Evolutionary conservation across 2,329 filamentous ascomycete species (phyloP).

Genomic region (Ascochyta pisi): DNA sequence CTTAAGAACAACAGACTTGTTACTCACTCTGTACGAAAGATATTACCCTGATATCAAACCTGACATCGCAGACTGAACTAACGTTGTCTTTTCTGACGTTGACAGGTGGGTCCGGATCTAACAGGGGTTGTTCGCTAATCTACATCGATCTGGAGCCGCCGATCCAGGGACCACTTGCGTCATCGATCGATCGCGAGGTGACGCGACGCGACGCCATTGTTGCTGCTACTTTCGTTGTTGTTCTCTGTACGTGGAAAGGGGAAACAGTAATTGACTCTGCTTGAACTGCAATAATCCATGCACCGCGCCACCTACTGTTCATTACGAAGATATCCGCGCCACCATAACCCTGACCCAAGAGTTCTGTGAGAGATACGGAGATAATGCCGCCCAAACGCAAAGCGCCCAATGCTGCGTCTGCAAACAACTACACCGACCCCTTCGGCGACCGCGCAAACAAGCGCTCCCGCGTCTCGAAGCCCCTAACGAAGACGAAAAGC

Average conservation of each 20-base stretch:
- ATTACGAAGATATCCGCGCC: too few species aligned
- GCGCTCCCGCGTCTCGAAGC: slow-evolving; percentile 44
- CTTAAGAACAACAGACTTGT: too few species aligned
- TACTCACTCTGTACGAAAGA: too few species aligned
- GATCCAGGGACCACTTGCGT: slow-evolving; percentile 37
- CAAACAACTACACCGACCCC: slow-evolving; percentile 44
- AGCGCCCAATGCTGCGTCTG: slow-evolving; percentile 34
- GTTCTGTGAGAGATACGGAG: too few species aligned
- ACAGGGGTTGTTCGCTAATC: slow-evolving; percentile 31
- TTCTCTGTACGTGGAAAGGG: not conserved
- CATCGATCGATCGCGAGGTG: slow-evolving; percentile 34
- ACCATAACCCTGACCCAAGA: too few species aligned
- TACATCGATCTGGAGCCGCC: slow-evolving; percentile 29
- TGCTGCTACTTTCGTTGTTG: not conserved
- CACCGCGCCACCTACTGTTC: too few species aligned
- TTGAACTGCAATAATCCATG: too few species aligned
- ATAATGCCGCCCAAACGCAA: slow-evolving; percentile 46
- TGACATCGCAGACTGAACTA: too few species aligned
- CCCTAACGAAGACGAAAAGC: slow-evolving; percentile 34
- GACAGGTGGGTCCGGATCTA: not conserved
- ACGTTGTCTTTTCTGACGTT: too few species aligned
- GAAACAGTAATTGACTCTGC: too few species aligned
- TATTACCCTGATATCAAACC: too few species aligned
- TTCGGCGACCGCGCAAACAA: slow-evolving; percentile 46
- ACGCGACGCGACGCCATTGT: slow-evolving; percentile 24